phyloP scores from a whole-genome alignment of 176 grass and related monocot genomes.

The Musa acuminata region DNA sequence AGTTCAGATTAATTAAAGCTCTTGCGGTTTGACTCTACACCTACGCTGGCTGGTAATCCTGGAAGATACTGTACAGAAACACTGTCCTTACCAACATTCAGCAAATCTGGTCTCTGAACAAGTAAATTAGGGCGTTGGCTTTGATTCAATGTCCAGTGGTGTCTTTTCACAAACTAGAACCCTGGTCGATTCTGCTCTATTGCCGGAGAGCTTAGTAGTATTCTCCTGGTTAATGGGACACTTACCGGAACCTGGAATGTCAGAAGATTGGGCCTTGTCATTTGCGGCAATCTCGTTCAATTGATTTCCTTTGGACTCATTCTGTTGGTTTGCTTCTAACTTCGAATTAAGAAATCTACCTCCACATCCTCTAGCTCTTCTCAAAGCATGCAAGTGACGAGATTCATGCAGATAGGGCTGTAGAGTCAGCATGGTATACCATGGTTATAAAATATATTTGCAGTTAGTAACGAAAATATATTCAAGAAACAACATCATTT shows the following conservation, averaged over 20 bases:
- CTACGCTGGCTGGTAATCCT: too few species aligned
- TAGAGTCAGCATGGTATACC: neutral
- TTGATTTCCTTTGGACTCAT: constrained; percentile 2
- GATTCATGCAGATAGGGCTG: constrained; percentile 53
- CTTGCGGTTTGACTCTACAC: too few species aligned
- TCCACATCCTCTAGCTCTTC: constrained; percentile 36
- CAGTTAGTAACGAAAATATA: neutral
- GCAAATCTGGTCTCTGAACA: neutral
- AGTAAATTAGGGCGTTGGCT: too few species aligned
- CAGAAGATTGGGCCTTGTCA: neutral
- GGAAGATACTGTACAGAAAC: too few species aligned
- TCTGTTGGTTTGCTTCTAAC: constrained; percentile 18
- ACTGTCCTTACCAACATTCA: neutral
- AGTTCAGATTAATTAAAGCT: too few species aligned
- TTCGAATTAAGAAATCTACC: constrained; percentile 53
- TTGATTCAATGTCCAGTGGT: neutral
- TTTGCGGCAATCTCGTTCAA: constrained; percentile 11
- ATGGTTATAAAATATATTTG: neutral
- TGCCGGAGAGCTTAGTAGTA: neutral
- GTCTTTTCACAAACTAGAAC: neutral
- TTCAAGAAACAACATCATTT: neutral
- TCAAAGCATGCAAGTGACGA: constrained; percentile 40
- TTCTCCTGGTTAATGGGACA: neutral
- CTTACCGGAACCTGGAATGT: neutral
- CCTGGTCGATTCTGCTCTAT: neutral